Conservation (phyloP, 176 grass and related monocot species). For the Tillandsia fasciculata region DNA sequence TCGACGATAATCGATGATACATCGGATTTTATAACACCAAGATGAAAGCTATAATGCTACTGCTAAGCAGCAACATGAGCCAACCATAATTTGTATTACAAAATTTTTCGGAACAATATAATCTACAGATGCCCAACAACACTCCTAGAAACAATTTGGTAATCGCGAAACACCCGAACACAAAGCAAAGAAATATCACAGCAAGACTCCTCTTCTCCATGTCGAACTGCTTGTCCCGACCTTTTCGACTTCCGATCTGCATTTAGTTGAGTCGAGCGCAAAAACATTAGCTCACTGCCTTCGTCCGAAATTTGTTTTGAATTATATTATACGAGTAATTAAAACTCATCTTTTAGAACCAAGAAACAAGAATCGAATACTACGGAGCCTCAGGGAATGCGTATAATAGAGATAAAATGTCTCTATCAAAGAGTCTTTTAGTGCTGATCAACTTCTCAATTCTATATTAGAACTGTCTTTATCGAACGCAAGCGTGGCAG, state of each 20-base stretch:
- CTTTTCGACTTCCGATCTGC: slow-evolving; percentile 59
- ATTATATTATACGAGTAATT: not conserved
- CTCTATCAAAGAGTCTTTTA: too few relatives aligned
- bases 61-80: slow-evolving; percentile 72
- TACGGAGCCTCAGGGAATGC: not conserved
- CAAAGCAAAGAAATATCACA: slow-evolving; percentile 76
- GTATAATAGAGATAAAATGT: not conserved
- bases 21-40: slow-evolving; percentile 58
- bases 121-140: slow-evolving; percentile 56
- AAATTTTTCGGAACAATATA: slow-evolving; percentile 44
- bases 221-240: slow-evolving; percentile 57
- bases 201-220: slow-evolving; percentile 75
- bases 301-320: not conserved
- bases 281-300: not conserved
- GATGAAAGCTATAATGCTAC: slow-evolving; percentile 69
- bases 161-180: slow-evolving; percentile 67
- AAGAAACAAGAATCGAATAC: not conserved
- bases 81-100: slow-evolving; percentile 62
- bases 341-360: not conserved
- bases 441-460: too few relatives aligned
- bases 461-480: too few relatives aligned
- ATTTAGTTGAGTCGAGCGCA: slow-evolving; percentile 9
- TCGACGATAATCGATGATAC: slow-evolving; percentile 17
- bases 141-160: slow-evolving; percentile 50
- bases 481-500: too few relatives aligned